These are phyloP conservation scores for Phytophthora cryptogea DNA, from an alignment of 352 stramenopile species.

Conservation along the genomic window DNA sequence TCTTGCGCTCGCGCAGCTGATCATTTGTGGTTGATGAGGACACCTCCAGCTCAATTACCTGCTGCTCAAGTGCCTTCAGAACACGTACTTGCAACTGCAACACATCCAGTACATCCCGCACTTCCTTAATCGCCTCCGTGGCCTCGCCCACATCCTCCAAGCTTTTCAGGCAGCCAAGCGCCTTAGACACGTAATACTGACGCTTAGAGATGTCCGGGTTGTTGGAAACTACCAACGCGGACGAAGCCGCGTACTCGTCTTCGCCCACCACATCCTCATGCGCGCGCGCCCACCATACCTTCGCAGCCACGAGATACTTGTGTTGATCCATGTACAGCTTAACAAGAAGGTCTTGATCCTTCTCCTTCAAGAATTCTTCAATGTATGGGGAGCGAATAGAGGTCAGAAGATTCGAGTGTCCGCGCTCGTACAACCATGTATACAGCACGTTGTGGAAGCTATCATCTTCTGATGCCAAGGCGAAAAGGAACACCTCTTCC, in stretches of 20 bases:
- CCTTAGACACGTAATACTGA: constrained; percentile 84
- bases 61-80: constrained; percentile 74
- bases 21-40: constrained; percentile 43
- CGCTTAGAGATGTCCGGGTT: constrained; percentile 83
- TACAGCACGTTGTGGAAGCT: constrained; percentile 83
- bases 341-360: constrained; percentile 85
- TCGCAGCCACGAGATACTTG: constrained; percentile 82
- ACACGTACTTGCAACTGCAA: constrained; percentile 84
- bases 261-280: constrained; percentile 60
- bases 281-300: constrained; percentile 82
- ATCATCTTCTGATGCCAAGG: constrained; percentile 70
- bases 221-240: constrained; percentile 39
- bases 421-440: constrained; percentile 83
- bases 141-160: constrained; percentile 76
- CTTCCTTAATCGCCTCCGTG: constrained; percentile 72
- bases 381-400: constrained; percentile 77
- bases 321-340: constrained; percentile 89
- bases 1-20: constrained; percentile 52
- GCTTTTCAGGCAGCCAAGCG: constrained; percentile 76
- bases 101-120: constrained; percentile 83
- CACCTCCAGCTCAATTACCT: constrained; percentile 67
- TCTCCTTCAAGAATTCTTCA: constrained; percentile 83
- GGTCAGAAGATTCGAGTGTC: constrained; percentile 56
- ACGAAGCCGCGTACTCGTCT: constrained; percentile 44
- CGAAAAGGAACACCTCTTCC: constrained; percentile 78